These are phyloP conservation scores for Fusarium goolgardi DNA, from an alignment of 2,329 filamentous ascomycete species.

Conservation along the genomic window DNA sequence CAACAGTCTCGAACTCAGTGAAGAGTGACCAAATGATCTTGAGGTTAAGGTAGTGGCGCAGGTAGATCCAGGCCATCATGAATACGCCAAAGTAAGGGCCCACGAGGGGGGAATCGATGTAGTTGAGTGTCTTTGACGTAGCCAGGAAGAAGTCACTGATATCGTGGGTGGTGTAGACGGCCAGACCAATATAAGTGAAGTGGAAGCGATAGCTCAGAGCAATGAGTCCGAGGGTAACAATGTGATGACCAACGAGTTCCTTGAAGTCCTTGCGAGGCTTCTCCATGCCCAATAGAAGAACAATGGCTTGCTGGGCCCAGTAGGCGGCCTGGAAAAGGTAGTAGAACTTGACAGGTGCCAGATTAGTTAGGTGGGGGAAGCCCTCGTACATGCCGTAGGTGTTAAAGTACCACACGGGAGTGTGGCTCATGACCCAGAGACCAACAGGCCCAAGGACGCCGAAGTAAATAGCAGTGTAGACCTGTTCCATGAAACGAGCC, in stretches of 20 bases:
- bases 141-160: conserved; percentile 96
- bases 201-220: conserved; percentile 92
- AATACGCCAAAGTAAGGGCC: conserved; percentile 87
- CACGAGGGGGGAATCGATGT: conserved; percentile 83
- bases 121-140: conserved; percentile 91
- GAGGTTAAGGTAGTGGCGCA: conserved; percentile 87
- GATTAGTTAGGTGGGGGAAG: conserved; percentile 86
- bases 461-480: conserved; percentile 95
- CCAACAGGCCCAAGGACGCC: conserved; percentile 83
- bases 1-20: conserved; percentile 79
- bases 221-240: conserved; percentile 88
- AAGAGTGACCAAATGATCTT: conserved; percentile 80
- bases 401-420: conserved; percentile 97
- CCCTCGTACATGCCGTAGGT: conserved; percentile 88
- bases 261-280: conserved; percentile 96
- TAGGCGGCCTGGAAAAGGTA: conserved; percentile 95
- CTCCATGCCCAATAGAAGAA: conserved; percentile 86
- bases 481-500: conserved; percentile 93
- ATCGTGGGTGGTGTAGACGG: conserved; percentile 94
- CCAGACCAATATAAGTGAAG: conserved; percentile 93
- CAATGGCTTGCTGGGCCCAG: conserved; percentile 95
- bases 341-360: conserved; percentile 89
- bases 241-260: conserved; percentile 90
- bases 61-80: conserved; percentile 86
- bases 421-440: conserved; percentile 88